Conservation (phyloP, 2,329 filamentous ascomycete genomes). For the Nothophaeocryptopus gaeumannii region DNA sequence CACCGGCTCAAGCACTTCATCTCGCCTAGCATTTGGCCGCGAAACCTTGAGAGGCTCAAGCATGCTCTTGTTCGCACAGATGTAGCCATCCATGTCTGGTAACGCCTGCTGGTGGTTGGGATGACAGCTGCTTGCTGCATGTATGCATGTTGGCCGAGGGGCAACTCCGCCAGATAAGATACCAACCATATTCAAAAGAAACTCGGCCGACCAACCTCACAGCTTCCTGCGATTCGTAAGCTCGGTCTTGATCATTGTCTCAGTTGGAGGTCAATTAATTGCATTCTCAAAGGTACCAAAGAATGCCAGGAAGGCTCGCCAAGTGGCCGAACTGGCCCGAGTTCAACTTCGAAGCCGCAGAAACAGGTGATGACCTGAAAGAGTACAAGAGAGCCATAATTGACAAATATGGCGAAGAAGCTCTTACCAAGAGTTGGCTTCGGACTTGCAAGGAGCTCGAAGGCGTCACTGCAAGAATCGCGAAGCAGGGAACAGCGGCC, state of each 20-base stretch:
- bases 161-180: constrained; percentile 2
- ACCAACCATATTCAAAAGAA: background rate
- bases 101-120: background rate
- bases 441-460: constrained; percentile 9
- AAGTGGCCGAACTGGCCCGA: constrained; percentile 13
- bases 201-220: background rate
- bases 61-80: background rate
- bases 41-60: background rate
- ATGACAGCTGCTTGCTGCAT: background rate
- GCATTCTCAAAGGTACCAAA: too few species aligned
- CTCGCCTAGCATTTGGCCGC: background rate
- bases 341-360: constrained; percentile 3
- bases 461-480: constrained; percentile 2
- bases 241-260: background rate
- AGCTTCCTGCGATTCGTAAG: background rate
- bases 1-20: background rate
- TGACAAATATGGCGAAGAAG: constrained; percentile 9
- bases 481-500: constrained; percentile 1
- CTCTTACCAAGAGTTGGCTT: constrained; percentile 7
- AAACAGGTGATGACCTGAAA: constrained; percentile 7
- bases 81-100: background rate
- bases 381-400: constrained; percentile 8
- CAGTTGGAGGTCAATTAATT: background rate
- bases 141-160: constrained; percentile 1
- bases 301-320: constrained; percentile 4